Evolutionary conservation across 495 filamentous ascomycete genomes (phyloP).

Genomic region (Echria macrotheca): DNA sequence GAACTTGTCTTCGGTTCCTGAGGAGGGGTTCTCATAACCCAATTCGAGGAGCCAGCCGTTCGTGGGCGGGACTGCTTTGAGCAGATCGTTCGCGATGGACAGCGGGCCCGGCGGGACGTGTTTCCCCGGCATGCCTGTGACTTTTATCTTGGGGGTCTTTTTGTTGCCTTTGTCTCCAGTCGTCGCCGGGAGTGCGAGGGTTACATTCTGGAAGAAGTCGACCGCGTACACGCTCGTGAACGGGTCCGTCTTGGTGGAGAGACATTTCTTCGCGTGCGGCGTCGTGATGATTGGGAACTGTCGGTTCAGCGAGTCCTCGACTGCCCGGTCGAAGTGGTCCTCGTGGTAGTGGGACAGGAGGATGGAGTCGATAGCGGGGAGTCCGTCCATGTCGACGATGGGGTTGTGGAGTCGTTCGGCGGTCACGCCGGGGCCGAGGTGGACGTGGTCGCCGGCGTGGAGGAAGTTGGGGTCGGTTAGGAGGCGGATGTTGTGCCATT

Average conservation of each 20-base stretch:
- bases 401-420: slow-evolving; percentile 51
- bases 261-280: slow-evolving; percentile 52
- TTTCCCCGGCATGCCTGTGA: slow-evolving; percentile 67
- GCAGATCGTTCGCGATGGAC: slow-evolving; percentile 49
- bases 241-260: slow-evolving; percentile 41
- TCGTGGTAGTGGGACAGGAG: slow-evolving; percentile 64
- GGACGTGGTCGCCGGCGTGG: slow-evolving; percentile 62
- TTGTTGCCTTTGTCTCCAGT: slow-evolving; percentile 13
- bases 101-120: slow-evolving; percentile 55
- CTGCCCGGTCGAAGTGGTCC: slow-evolving; percentile 60
- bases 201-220: slow-evolving; percentile 49
- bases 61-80: slow-evolving; percentile 60
- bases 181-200: slow-evolving; percentile 39
- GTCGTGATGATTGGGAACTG: slow-evolving; percentile 61
- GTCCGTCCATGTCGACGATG: slow-evolving; percentile 53
- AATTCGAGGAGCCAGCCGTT: slow-evolving; percentile 71
- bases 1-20: slow-evolving; percentile 23
- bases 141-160: slow-evolving; percentile 46
- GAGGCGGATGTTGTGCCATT: slow-evolving; percentile 57
- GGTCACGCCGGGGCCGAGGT: slow-evolving; percentile 59
- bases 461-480: slow-evolving; percentile 72
- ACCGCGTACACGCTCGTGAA: slow-evolving; percentile 53
- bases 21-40: slow-evolving; percentile 32
- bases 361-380: slow-evolving; percentile 56
- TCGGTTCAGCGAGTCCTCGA: slow-evolving; percentile 53